Base-by-base conservation (phyloP, 1,284 basidiomycete genomes). In the Chondrostereum purpureum region DNA sequence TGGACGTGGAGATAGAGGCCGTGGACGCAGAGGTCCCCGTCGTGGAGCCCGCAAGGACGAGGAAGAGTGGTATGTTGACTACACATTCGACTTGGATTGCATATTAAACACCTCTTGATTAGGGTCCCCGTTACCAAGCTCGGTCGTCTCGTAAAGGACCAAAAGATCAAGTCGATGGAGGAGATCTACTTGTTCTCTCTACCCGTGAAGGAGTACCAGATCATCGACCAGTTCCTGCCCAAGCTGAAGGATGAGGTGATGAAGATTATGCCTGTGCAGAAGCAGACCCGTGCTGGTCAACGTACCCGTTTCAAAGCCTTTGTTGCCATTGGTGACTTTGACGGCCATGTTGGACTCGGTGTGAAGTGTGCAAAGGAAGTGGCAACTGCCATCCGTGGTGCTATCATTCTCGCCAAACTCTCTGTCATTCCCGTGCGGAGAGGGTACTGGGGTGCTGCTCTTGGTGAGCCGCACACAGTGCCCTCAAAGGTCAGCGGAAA, bases 331-430 rank as follows among this genome's bases (percentile, higher is more conserved):
- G 96, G 96, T 68, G 96, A 99, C 73, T 91, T 83, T 60, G 92
- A 98, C 65, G 96, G 95, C 50, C 96, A 99, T 70, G 92, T 99
- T 61, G 96, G 95, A 66, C 85, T 99, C 63, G 96, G 95, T 72
- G 94, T 99, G 71, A 99, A 99, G 79, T 98, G 95, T 69, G 94
- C 95, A 60, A 99, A 99, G 80, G 95, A 99, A 80, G 96, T 99
- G 60, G 95, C 96, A 35, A 97, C 94, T 50, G 95, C 96, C 59
- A 98, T 99, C 70, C 93, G 96, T 59, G 95, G 95, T 54, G 95
- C 95, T 53, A 98, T 99, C 72, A 88, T 95, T 70, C 86, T 97
- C 52, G 92, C 93, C 59, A 95, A 99, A 70, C 78, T 98, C 56
- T 90, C 91, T 48, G 85, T 95, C 65, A 85, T 95, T 64, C 92